Percentiles rank a stretch among this genome's conserved stretches.
Conservation (phyloP, 495 filamentous ascomycete genomes). For the Aspergillus nanangensis region DNA sequence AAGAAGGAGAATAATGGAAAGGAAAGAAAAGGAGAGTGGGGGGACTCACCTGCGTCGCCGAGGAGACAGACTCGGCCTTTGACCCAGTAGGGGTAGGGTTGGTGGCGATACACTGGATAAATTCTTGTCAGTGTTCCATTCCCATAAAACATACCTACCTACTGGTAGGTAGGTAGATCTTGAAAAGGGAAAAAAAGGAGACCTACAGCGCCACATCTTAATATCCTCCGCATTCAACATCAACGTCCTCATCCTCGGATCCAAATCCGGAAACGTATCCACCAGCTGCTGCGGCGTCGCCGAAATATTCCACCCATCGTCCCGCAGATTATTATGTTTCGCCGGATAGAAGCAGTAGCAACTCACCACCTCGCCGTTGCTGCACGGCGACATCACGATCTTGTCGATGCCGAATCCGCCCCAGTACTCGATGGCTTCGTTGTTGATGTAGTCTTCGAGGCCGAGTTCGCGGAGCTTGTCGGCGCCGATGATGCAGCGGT, state of each 20-base stretch:
- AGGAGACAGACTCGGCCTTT: constrained; percentile 23
- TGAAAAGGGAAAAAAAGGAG: too few relatives aligned
- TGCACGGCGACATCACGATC: constrained; percentile 28
- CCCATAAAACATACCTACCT: too few relatives aligned
- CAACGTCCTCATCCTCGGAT: constrained; percentile 20
- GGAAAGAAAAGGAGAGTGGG: neutral
- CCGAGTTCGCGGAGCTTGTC: constrained; percentile 22
- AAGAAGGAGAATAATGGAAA: too few relatives aligned
- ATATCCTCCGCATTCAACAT: constrained; percentile 26
- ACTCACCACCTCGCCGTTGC: constrained; percentile 22
- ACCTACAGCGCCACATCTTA: constrained; percentile 27
- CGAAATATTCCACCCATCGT: constrained; percentile 24
- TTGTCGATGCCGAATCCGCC: constrained; percentile 29
- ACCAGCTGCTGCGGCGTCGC: constrained; percentile 22
- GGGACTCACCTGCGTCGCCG: constrained; percentile 22
- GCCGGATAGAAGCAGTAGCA: constrained; percentile 25
- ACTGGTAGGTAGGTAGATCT: too few relatives aligned
- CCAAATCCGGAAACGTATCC: constrained; percentile 21
- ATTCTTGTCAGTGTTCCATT: too few relatives aligned
- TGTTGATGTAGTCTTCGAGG: constrained; percentile 20
- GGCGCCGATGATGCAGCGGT: constrained; percentile 24
- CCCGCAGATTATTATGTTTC: neutral
- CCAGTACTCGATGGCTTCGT: constrained; percentile 31
- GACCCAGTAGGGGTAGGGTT: constrained; percentile 24
- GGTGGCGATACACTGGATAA: constrained; percentile 24